Evolutionary conservation across 2,329 filamentous ascomycete species (phyloP), one percentile per base, ranked within the genome.

Genomic region (Lojkania enalia): DNA sequence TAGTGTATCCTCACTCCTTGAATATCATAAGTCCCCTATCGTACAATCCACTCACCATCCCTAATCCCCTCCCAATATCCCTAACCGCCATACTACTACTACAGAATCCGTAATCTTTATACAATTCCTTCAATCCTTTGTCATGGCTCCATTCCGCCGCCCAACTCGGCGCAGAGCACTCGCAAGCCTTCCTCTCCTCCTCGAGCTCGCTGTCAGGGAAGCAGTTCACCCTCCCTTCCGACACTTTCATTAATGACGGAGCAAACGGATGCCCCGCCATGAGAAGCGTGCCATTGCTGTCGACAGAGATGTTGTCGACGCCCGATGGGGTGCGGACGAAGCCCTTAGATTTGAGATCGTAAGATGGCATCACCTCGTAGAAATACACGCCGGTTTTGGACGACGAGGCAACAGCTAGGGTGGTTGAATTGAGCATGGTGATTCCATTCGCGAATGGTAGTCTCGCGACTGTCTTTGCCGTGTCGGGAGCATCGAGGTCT

Each of bases 391-490:
- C 62, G 0, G 64, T 48, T 6, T 54, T 64, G 2, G 63, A 64
- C 1, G 63, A 62, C 20, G 70, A 72, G 1, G 69, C 66, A 0
- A 75, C 71, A 0, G 70, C 73, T 1, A 75, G 20, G 0, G 62
- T 64, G 2, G 60, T 67, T 2, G 40, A 23, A 32, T 74, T 72
- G 2, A 75, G 46, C 35, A 61, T 49, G 0, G 54, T 57, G 9
- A 75, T 58, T 1, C 74, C 74, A 37, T 76, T 76, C 0, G 72
- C 67, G 36, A 75, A 75, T 0, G 70, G 60, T 1, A 74, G 42
- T 5, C 58, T 53, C 0, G 66, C 65, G 1, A 73, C 54, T 0
- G 55, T 51, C 19, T 54, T 57, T 2, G 48, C 51, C 5, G 31
- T 39, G 1, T 49, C 20, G 2, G 47, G 42, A 4, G 45, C 35